These are phyloP conservation scores for Ashbya aceris DNA, from an alignment of 1,139 yeast genomes.

Conservation along the genomic window DNA sequence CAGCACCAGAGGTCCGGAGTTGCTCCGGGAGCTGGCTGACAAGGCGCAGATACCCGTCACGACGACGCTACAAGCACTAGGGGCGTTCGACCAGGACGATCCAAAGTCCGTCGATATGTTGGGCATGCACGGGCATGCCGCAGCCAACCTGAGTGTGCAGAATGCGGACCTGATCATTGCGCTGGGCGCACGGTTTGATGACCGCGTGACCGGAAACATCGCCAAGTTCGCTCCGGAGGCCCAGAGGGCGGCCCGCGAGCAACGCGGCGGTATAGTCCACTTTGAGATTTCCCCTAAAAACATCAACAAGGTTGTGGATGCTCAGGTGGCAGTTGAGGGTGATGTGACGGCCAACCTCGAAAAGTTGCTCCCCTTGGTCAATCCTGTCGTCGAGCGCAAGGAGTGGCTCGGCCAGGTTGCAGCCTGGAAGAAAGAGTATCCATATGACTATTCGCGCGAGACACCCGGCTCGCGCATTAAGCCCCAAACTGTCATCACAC, in stretches of 20 bases:
- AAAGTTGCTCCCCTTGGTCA: conserved; percentile 60
- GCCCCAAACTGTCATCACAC: conserved; percentile 84
- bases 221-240: conserved; percentile 91
- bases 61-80: conserved; percentile 87
- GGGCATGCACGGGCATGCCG: conserved; percentile 97
- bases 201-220: conserved; percentile 88
- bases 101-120: conserved; percentile 88
- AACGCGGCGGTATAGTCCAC: conserved; percentile 92
- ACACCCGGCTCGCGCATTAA: conserved; percentile 75
- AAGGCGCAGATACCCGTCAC: conserved; percentile 93
- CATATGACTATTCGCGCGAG: conserved; percentile 69
- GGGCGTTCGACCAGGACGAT: conserved; percentile 89
- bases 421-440: conserved; percentile 80
- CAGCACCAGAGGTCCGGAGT: conserved; percentile 69
- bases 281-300: conserved; percentile 94
- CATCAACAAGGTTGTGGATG: conserved; percentile 94
- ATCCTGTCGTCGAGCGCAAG: conserved; percentile 53
- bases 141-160: conserved; percentile 91
- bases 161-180: conserved; percentile 89
- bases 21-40: conserved; percentile 76
- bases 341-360: conserved; percentile 77
- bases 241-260: conserved; percentile 74
- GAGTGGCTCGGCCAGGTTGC: conserved; percentile 71
- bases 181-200: conserved; percentile 95
- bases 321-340: conserved; percentile 95